Percentiles rank a stretch among this genome's conserved stretches.
Evolutionary conservation across 225 moss, liverwort and hornwort genomes (phyloP).

Genomic region (Takakia lepidozioides): DNA sequence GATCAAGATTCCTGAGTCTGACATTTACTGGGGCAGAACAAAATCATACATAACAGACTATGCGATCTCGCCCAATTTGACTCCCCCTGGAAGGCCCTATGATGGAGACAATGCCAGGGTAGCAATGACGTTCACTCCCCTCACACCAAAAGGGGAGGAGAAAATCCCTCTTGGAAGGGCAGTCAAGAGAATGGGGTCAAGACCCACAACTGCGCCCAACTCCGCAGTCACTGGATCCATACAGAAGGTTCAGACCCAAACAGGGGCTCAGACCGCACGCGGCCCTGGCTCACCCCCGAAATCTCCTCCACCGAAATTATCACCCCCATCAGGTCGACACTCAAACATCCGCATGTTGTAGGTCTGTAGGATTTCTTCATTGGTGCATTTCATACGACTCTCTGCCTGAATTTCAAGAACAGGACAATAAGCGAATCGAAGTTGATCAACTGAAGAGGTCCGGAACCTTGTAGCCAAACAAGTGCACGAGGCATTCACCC

Average conservation of each 20-base stretch:
- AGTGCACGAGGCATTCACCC: too few relatives aligned
- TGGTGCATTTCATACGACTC: too few relatives aligned
- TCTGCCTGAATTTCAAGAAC: too few relatives aligned
- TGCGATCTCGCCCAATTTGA: constrained; percentile 39
- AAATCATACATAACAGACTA: constrained; percentile 55
- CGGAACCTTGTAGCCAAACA: too few relatives aligned
- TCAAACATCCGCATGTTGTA: too few relatives aligned
- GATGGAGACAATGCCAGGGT: constrained; percentile 37
- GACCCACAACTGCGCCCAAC: too few relatives aligned
- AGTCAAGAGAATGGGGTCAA: constrained; percentile 35
- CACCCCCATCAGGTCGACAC: constrained; percentile 9
- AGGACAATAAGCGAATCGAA: too few relatives aligned
- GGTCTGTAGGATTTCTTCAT: too few relatives aligned
- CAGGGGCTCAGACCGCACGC: background rate
- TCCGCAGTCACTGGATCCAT: too few relatives aligned
- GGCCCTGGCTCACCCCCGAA: constrained; percentile 15
- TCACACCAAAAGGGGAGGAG: constrained; percentile 17
- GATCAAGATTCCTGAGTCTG: constrained; percentile 13
- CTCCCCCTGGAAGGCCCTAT: constrained; percentile 36
- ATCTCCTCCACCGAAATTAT: constrained; percentile 11
- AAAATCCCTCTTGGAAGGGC: constrained; percentile 38
- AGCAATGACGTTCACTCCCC: constrained; percentile 31
- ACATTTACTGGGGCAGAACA: constrained; percentile 52
- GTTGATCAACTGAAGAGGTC: too few relatives aligned
- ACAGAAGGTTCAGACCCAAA: too few relatives aligned